Conservation (phyloP, 2,329 filamentous ascomycete genomes). For the Claviceps africana region DNA sequence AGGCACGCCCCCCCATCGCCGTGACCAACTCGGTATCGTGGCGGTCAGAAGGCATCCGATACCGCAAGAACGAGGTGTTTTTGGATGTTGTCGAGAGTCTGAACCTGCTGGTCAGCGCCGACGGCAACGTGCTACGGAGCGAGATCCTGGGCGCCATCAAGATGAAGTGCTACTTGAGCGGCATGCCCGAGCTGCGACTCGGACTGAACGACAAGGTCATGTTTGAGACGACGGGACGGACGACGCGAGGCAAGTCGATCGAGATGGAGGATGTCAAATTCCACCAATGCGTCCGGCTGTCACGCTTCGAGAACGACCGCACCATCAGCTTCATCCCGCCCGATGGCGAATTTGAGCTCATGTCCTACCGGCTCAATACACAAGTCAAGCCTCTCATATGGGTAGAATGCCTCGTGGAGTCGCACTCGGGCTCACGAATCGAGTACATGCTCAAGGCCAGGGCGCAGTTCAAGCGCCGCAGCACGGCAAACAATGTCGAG, state of each 20-base stretch:
- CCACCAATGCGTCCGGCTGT: slow-evolving; percentile 92
- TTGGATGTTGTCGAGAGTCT: slow-evolving; percentile 93
- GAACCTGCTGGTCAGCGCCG: slow-evolving; percentile 86
- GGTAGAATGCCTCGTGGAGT: slow-evolving; percentile 96
- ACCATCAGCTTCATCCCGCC: slow-evolving; percentile 98
- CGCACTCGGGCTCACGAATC: slow-evolving; percentile 84
- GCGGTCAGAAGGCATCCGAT: slow-evolving; percentile 94
- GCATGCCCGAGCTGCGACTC: slow-evolving; percentile 90
- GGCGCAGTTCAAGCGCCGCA: slow-evolving; percentile 94
- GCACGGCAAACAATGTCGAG: slow-evolving; percentile 96
- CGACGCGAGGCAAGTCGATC: slow-evolving; percentile 88
- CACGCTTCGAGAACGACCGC: slow-evolving; percentile 93
- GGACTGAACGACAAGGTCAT: slow-evolving; percentile 98
- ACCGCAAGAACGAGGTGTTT: slow-evolving; percentile 99
- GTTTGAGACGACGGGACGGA: slow-evolving; percentile 94
- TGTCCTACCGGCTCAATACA: slow-evolving; percentile 97
- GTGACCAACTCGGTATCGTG: slow-evolving; percentile 97
- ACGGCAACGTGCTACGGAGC: slow-evolving; percentile 86
- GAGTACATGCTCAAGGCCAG: slow-evolving; percentile 99
- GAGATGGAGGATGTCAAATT: slow-evolving; percentile 99
- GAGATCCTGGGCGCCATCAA: slow-evolving; percentile 96
- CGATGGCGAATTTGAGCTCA: slow-evolving; percentile 96
- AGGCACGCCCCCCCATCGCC: slow-evolving; percentile 89
- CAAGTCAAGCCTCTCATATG: slow-evolving; percentile 97
- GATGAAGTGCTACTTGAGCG: slow-evolving; percentile 98